Conservation (phyloP, 352 stramenopile species). For the Phytophthora pistaciae region DNA sequence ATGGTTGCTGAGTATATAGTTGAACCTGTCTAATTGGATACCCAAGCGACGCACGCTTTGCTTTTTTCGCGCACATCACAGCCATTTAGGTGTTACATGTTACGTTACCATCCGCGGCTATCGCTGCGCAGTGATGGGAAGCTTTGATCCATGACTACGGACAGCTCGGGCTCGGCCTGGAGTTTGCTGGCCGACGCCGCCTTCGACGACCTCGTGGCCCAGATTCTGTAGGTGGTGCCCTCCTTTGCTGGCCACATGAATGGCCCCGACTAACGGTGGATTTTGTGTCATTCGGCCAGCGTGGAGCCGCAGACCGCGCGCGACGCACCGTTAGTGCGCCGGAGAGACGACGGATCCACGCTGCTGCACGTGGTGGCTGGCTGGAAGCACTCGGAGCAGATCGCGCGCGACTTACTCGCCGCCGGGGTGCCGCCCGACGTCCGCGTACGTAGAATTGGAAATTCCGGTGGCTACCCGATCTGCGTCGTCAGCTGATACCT, state of each 20-base stretch:
- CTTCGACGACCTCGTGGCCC: conserved; percentile 59
- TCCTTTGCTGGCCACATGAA: conserved; percentile 1
- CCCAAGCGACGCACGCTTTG: not conserved
- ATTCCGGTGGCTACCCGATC: not conserved
- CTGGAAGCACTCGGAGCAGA: conserved; percentile 62
- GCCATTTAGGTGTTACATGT: not conserved
- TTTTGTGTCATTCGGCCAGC: conserved; percentile 32
- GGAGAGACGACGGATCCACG: conserved; percentile 54
- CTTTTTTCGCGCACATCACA: not conserved
- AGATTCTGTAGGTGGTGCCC: conserved; percentile 52
- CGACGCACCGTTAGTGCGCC: conserved; percentile 25
- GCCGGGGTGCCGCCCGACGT: conserved; percentile 47
- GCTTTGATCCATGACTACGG: conserved; percentile 23
- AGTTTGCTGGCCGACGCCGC: conserved; percentile 41
- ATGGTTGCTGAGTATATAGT: not conserved
- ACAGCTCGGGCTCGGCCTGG: conserved; percentile 23
- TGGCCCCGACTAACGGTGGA: not conserved
- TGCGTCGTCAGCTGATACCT: conserved; percentile 4
- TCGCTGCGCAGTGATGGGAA: conserved; percentile 14
- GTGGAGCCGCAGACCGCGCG: conserved; percentile 50
- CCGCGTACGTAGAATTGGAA: conserved; percentile 20
- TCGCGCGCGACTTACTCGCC: conserved; percentile 53
- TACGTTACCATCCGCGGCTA: not conserved
- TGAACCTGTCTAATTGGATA: conserved; percentile 1
- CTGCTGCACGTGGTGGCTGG: conserved; percentile 65